phyloP scores from a whole-genome alignment of 1,139 yeast genomes.

The Neolecta irregularis region DNA sequence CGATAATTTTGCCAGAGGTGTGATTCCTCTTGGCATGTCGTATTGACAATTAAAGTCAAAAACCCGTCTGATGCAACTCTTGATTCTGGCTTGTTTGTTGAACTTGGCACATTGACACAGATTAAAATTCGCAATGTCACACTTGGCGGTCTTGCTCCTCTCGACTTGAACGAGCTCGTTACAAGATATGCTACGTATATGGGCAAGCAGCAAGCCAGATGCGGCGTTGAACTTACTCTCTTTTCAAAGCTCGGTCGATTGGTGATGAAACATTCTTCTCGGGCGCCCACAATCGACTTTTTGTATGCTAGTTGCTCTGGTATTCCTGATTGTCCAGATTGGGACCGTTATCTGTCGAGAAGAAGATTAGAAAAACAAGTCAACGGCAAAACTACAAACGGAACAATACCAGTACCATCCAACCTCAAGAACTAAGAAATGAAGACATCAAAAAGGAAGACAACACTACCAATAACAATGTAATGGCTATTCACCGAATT shows the following conservation, averaged over 20 bases:
- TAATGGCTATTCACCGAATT: conserved; percentile 18
- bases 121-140: conserved; percentile 11
- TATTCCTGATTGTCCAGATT: no score
- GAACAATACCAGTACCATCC: background rate
- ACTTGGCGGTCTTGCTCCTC: conserved; percentile 10
- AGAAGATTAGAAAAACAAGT: conserved; percentile 23
- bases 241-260: conserved; percentile 24
- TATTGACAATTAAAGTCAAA: no score
- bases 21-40: no score
- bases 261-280: conserved; percentile 6
- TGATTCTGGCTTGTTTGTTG: conserved; percentile 12
- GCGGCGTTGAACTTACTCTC: conserved; percentile 13
- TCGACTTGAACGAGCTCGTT: conserved; percentile 12
- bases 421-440: conserved; percentile 22
- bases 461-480: conserved; percentile 35
- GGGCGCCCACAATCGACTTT: conserved; percentile 12
- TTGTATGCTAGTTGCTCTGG: no score
- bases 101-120: conserved; percentile 12
- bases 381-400: conserved; percentile 9
- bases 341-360: conserved; percentile 15
- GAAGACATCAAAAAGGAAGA: conserved; percentile 34
- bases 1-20: no score
- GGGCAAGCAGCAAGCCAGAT: conserved; percentile 6
- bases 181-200: no score
- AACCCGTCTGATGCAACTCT: conserved; percentile 13